Conservation (phyloP, 306 rosid species). For the Trifolium pratense region DNA sequence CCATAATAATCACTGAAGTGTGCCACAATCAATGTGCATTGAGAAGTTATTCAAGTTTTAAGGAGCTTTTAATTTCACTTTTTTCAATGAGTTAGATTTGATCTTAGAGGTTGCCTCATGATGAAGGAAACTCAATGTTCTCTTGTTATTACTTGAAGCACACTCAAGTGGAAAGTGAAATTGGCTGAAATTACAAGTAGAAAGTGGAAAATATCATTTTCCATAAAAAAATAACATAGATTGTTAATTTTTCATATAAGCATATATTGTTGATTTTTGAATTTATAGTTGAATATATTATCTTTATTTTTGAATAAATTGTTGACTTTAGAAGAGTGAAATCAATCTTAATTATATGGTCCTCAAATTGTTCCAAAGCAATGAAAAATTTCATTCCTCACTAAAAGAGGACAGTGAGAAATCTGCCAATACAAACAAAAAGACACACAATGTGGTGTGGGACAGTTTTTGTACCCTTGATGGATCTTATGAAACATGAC, state of each 20-base stretch:
- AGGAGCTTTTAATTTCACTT: constrained; percentile 11
- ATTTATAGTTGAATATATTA: background rate
- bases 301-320: too few species aligned
- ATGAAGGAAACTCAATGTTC: constrained; percentile 46
- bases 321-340: background rate
- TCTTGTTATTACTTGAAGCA: constrained; percentile 38
- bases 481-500: background rate
- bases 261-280: background rate
- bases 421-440: constrained; percentile 5
- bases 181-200: background rate
- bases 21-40: background rate
- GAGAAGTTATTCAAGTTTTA: constrained; percentile 15
- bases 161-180: constrained; percentile 37
- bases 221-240: too few species aligned
- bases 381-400: background rate
- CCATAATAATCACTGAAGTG: constrained; percentile 36
- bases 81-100: constrained; percentile 13
- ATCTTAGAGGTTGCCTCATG: constrained; percentile 41
- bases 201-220: too few species aligned
- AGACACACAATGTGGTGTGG: background rate
- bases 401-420: background rate
- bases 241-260: too few species aligned
- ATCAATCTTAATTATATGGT: background rate
- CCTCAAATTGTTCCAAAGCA: background rate
- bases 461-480: background rate